Evolutionary conservation across 176 grass and related monocot genomes (phyloP).

Genomic region (Eragrostis curvula): DNA sequence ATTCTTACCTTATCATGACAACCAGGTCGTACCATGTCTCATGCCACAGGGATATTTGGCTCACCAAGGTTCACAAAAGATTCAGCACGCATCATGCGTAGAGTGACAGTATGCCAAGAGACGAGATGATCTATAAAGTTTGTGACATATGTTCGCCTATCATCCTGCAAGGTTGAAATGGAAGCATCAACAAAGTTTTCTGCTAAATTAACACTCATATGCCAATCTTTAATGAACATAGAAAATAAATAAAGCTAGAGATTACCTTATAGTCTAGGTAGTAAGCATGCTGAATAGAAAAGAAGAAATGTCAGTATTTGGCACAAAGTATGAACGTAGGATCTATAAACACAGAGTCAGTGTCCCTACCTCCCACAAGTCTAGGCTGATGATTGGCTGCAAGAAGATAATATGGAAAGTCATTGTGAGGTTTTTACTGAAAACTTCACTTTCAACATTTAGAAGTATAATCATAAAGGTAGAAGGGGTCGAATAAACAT

Average conservation of each 20-base stretch:
- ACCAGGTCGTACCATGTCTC: conserved; percentile 10
- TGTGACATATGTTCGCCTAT: conserved; percentile 63
- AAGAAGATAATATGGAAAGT: conserved; percentile 40
- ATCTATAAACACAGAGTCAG: conserved; percentile 1
- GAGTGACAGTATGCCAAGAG: conserved; percentile 83
- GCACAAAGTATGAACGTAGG: conserved; percentile 5
- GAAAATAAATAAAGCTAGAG: background rate
- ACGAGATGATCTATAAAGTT: conserved; percentile 86
- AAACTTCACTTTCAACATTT: conserved; percentile 15
- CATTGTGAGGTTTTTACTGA: conserved; percentile 34
- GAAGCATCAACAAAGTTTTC: conserved; percentile 16
- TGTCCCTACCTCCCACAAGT: conserved; percentile 95
- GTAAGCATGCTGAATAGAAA: conserved; percentile 84
- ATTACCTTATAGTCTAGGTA: conserved; percentile 94
- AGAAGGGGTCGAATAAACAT: conserved; percentile 44
- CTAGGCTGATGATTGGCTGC: conserved; percentile 86
- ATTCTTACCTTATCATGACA: conserved; percentile 33
- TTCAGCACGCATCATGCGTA: conserved; percentile 83
- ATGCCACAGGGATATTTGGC: conserved; percentile 83
- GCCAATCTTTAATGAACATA: conserved; percentile 4
- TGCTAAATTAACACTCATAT: background rate
- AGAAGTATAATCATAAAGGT: background rate
- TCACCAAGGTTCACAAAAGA: conserved; percentile 97
- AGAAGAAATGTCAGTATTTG: conserved; percentile 43
- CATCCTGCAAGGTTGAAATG: conserved; percentile 64